Evolutionary conservation across 1,284 basidiomycete genomes (phyloP).

Genomic region (Pisolithus thermaeus): DNA sequence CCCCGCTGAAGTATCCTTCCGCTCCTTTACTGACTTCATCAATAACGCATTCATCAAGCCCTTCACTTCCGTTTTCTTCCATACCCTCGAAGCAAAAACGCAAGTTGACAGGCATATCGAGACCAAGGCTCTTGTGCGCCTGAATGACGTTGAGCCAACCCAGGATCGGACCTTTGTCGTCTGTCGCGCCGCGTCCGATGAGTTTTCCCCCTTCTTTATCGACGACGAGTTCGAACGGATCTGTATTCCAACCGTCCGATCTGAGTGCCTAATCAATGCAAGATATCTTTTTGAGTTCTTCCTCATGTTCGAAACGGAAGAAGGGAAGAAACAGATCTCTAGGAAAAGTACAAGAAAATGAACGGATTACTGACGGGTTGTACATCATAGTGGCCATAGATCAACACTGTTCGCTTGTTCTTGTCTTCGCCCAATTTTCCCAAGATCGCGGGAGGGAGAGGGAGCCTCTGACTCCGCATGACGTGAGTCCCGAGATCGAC

Average conservation of each 20-base stretch:
- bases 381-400: conserved; percentile 90
- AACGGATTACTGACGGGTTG: conserved; percentile 55
- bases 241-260: conserved; percentile 88
- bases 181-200: conserved; percentile 86
- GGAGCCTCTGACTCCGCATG: conserved; percentile 74
- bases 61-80: conserved; percentile 96
- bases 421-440: conserved; percentile 81
- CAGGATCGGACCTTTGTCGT: conserved; percentile 91
- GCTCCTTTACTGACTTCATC: conserved; percentile 64
- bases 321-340: neutral
- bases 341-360: too few species aligned
- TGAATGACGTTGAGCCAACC: conserved; percentile 96
- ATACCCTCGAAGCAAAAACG: conserved; percentile 97
- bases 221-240: conserved; percentile 81
- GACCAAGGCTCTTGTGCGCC: conserved; percentile 70
- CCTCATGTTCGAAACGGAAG: neutral
- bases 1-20: conserved; percentile 79
- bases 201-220: conserved; percentile 67
- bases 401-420: conserved; percentile 85
- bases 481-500: conserved; percentile 78
- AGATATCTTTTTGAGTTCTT: neutral
- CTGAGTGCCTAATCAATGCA: conserved; percentile 45
- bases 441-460: conserved; percentile 85
- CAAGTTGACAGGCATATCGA: conserved; percentile 90
- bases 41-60: conserved; percentile 86